Evolutionary conservation across 2,329 filamentous ascomycete genomes (phyloP).

Genomic region (Thielaviopsis cerberus): DNA sequence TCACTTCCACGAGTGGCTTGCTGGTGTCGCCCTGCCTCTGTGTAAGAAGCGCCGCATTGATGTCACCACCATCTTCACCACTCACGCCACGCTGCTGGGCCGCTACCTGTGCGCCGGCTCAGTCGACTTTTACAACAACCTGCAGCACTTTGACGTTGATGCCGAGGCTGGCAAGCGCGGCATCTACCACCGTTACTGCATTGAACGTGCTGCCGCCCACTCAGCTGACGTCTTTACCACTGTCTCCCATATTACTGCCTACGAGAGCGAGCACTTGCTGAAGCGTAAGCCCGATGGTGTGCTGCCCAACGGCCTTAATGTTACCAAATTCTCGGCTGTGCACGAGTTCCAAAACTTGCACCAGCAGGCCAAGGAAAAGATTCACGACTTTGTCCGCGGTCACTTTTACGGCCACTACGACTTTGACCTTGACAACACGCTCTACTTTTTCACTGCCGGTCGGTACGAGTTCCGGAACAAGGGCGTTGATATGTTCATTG

Average conservation of each 20-base stretch:
- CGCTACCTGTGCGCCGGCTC: slow-evolving; percentile 93
- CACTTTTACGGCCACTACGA: slow-evolving; percentile 98
- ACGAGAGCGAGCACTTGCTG: slow-evolving; percentile 89
- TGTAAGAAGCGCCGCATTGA: slow-evolving; percentile 90
- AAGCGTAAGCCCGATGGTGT: slow-evolving; percentile 97
- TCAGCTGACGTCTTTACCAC: slow-evolving; percentile 94
- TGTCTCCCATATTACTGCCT: slow-evolving; percentile 94
- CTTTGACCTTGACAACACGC: slow-evolving; percentile 86
- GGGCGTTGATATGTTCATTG: slow-evolving; percentile 98
- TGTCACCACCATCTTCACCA: slow-evolving; percentile 95
- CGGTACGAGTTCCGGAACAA: slow-evolving; percentile 98
- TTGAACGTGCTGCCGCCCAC: slow-evolving; percentile 84
- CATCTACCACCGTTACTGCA: slow-evolving; percentile 97
- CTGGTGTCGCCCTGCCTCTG: slow-evolving; percentile 79
- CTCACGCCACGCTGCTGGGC: slow-evolving; percentile 76
- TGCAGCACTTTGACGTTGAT: slow-evolving; percentile 92
- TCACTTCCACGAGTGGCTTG: slow-evolving; percentile 97
- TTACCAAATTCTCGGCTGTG: slow-evolving; percentile 94
- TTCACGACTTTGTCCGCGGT: slow-evolving; percentile 91
- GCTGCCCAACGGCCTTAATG: slow-evolving; percentile 87
- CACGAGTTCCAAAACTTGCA: slow-evolving; percentile 99
- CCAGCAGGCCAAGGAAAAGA: slow-evolving; percentile 91
- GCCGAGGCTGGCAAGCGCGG: slow-evolving; percentile 92
- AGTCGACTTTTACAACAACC: slow-evolving; percentile 98
- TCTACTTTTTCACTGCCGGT: slow-evolving; percentile 94